Evolutionary conservation across 2,329 filamentous ascomycete genomes (phyloP), one percentile per base, ranked within the genome.

Genomic region (Penicillium nordicum): DNA sequence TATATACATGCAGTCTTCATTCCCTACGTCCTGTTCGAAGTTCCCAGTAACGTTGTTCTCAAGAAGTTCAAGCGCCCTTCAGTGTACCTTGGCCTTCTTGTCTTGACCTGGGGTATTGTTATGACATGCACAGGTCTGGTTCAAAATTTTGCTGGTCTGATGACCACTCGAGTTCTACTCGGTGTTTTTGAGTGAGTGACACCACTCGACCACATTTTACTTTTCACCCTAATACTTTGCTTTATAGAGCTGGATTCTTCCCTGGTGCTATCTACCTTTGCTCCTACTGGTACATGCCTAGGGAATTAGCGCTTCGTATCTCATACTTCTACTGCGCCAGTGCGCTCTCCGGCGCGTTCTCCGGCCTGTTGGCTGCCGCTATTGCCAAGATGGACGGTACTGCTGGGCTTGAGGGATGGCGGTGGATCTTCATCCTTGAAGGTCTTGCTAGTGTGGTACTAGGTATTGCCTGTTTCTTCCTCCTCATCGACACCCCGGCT

Each of bases 391-490:
- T 81, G 75, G 72, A 77, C 44, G 79, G 79, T 4, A 69, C 77
- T 5, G 74, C 72, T 5, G 75, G 76, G 0, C 71, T 72, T 38
- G 68, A 69, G 18, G 78, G 76, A 23, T 80, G 78, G 78, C 67
- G 76, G 23, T 79, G 78, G 78, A 78, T 79, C 52, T 78, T 79
- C 55, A 75, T 79, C 6, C 65, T 79, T 8, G 79, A 81, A 61
- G 79, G 79, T 4, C 62, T 79, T 6, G 64, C 70, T 11, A 79
- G 75, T 10, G 64, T 77, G 6, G 51, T 75, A 4, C 64, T 79
- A 5, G 76, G 75, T 2, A 57, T 73, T 10, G 42, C 67, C 1
- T 73, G 74, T 23, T 79, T 74, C 60, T 77, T 75, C 53, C 63
- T 74, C 32, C 72, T 80, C 5, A 72, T 73, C 21, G 77, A 80